Evolutionary conservation across 1,284 basidiomycete genomes (phyloP).

Genomic region (Melampsora americana): DNA sequence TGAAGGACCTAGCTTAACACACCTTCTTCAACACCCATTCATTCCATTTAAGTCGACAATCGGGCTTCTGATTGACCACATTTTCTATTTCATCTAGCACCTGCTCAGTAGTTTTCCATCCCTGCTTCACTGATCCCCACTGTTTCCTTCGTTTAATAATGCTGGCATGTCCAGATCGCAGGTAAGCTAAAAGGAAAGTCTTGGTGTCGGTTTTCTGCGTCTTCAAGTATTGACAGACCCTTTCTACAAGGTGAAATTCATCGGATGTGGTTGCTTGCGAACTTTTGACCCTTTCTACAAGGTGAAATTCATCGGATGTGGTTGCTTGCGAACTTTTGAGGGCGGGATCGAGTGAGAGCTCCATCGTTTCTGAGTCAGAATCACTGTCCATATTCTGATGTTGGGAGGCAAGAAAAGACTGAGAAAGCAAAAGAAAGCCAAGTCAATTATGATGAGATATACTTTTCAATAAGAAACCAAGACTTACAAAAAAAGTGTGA

Average conservation of each 20-base stretch:
- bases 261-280: background rate
- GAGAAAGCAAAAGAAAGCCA: too few relatives aligned
- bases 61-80: too few relatives aligned
- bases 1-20: background rate
- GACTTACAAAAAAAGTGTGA: too few relatives aligned
- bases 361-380: background rate
- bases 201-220: background rate
- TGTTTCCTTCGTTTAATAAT: background rate
- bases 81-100: slow-evolving; percentile 1
- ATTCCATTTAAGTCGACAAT: background rate
- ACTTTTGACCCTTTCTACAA: too few relatives aligned
- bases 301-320: too few relatives aligned
- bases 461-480: too few relatives aligned
- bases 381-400: background rate
- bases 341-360: background rate
- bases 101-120: slow-evolving; percentile 6
- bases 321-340: background rate
- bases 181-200: background rate
- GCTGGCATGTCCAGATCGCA: background rate
- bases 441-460: too few relatives aligned
- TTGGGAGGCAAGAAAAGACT: too few relatives aligned
- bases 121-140: background rate
- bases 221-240: slow-evolving; percentile 1
- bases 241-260: background rate
- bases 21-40: background rate